Percentiles rank a stretch among this genome's conserved stretches.
These are phyloP conservation scores for Cryphonectria japonica DNA, from an alignment of 2,329 filamentous ascomycete genomes.

Conservation along the genomic window DNA sequence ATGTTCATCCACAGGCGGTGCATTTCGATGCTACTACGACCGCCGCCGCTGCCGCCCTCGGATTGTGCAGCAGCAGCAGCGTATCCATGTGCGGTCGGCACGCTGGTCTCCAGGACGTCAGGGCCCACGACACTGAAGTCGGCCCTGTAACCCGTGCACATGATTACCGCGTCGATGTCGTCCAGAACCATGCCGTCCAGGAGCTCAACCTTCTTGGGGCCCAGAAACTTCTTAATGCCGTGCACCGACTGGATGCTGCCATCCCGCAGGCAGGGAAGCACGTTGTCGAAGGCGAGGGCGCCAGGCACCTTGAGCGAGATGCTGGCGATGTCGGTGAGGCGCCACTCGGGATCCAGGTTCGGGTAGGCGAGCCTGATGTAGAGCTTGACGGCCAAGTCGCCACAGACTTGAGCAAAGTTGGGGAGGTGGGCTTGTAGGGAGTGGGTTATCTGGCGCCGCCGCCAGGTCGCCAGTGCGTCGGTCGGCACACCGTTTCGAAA, in stretches of 20 bases:
- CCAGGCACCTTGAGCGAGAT: constrained; percentile 24
- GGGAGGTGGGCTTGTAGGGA: constrained; percentile 31
- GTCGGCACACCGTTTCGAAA: constrained; percentile 24
- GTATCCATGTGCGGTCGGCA: constrained; percentile 20
- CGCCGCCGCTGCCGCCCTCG: constrained; percentile 4
- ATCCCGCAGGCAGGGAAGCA: constrained; percentile 40
- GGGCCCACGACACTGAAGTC: constrained; percentile 23
- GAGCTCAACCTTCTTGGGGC: constrained; percentile 25
- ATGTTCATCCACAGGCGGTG: constrained; percentile 29
- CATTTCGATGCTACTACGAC: constrained; percentile 14
- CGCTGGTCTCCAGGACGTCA: constrained; percentile 24
- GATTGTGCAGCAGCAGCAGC: neutral
- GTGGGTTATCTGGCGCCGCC: constrained; percentile 30
- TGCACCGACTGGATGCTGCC: constrained; percentile 23
- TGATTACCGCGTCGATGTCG: constrained; percentile 24
- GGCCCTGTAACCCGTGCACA: constrained; percentile 28
- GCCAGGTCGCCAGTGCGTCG: constrained; percentile 35
- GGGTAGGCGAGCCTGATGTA: constrained; percentile 29
- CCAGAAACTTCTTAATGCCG: constrained; percentile 23
- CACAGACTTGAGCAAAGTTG: constrained; percentile 25
- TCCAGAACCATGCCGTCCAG: constrained; percentile 25
- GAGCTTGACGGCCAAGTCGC: constrained; percentile 13
- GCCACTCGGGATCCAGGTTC: constrained; percentile 37
- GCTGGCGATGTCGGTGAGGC: constrained; percentile 30
- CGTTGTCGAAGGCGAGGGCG: constrained; percentile 36